Conservation (phyloP, 352 stramenopile genomes). For the Aphanomyces invadans region DNA sequence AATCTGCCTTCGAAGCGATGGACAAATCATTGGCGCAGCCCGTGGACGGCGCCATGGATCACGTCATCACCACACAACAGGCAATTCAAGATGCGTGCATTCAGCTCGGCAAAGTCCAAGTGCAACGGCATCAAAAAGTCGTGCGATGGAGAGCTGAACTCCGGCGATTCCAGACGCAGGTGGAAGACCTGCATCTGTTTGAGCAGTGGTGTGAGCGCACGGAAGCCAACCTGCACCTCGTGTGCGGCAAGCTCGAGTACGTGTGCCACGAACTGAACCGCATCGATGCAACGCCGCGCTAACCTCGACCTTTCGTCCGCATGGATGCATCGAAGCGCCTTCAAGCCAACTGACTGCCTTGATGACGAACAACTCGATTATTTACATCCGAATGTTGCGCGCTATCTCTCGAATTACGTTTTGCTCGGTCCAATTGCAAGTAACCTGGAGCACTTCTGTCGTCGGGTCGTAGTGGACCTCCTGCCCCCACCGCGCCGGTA, state of each 20-base stretch:
- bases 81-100: constrained; percentile 17
- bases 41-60: constrained; percentile 1
- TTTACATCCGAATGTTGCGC: constrained; percentile 18
- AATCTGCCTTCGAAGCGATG: background rate
- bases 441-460: constrained; percentile 29
- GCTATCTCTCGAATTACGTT: constrained; percentile 19
- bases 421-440: constrained; percentile 21
- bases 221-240: background rate
- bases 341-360: too few species aligned
- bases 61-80: constrained; percentile 3
- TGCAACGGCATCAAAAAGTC: constrained; percentile 13
- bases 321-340: too few species aligned
- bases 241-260: constrained; percentile 16
- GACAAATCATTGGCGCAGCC: background rate
- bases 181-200: constrained; percentile 1
- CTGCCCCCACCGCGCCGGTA: too few species aligned
- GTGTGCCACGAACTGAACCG: constrained; percentile 11
- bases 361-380: background rate
- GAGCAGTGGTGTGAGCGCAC: background rate
- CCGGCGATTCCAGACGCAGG: constrained; percentile 1
- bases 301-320: too few species aligned
- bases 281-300: background rate
- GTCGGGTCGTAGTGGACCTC: constrained; percentile 53
- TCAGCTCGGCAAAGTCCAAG: background rate
- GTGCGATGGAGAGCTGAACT: constrained; percentile 15